These are phyloP conservation scores for Fusarium sp. DNA, from an alignment of 2,329 filamentous ascomycete species.

Conservation along the genomic window DNA sequence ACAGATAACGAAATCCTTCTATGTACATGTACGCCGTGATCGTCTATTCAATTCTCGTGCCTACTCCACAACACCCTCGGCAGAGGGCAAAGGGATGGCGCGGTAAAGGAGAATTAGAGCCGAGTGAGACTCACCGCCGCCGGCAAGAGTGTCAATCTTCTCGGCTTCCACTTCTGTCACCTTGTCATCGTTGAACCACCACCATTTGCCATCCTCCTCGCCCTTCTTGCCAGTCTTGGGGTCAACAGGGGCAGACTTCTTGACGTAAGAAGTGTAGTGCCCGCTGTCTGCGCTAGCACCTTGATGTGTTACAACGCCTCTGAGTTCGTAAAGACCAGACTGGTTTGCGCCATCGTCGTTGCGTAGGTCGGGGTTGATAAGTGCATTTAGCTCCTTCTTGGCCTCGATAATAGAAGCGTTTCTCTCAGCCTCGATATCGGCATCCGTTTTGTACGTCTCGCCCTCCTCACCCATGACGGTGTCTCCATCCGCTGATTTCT, in stretches of 20 bases:
- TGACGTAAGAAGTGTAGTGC: constrained; percentile 97
- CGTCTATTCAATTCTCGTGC: neutral
- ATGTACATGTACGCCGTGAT: neutral
- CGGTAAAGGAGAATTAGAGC: constrained; percentile 84
- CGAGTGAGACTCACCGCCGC: constrained; percentile 88
- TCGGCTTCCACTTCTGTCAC: constrained; percentile 91
- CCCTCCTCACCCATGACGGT: constrained; percentile 70
- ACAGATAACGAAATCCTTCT: neutral
- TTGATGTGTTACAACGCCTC: constrained; percentile 95
- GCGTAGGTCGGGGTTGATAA: constrained; percentile 79
- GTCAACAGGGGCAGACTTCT: constrained; percentile 82
- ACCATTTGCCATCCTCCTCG: constrained; percentile 94
- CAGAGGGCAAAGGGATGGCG: constrained; percentile 74
- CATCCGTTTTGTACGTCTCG: constrained; percentile 89
- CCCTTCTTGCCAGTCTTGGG: constrained; percentile 79
- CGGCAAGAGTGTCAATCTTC: constrained; percentile 89
- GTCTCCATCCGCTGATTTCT: constrained; percentile 68
- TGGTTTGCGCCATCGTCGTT: constrained; percentile 88
- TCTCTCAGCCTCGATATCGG: constrained; percentile 88
- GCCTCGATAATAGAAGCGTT: constrained; percentile 77
- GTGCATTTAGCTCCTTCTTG: constrained; percentile 86
- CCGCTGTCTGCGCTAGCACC: constrained; percentile 96
- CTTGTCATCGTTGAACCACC: constrained; percentile 99
- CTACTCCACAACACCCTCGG: constrained; percentile 58
- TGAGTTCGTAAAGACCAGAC: constrained; percentile 93